phyloP scores from a whole-genome alignment of 2,329 filamentous ascomycete species.

The Hyphodiscus sp. region DNA sequence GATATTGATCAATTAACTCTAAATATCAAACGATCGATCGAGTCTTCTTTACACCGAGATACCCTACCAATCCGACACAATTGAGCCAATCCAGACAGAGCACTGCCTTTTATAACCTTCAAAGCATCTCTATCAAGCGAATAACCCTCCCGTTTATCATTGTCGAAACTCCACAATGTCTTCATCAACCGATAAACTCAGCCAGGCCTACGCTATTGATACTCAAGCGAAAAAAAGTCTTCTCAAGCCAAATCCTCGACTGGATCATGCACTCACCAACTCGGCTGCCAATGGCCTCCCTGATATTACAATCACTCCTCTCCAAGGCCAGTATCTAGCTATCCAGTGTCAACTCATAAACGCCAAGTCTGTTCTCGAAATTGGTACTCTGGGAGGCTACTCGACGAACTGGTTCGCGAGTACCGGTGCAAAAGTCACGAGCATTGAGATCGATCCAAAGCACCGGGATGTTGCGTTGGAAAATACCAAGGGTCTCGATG shows the following conservation, averaged over 20 bases:
- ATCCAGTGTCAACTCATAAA: constrained; percentile 33
- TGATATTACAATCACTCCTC: constrained; percentile 32
- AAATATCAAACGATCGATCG: too few species aligned
- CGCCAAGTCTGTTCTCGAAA: constrained; percentile 40
- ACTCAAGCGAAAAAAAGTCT: neutral
- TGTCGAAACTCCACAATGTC: neutral
- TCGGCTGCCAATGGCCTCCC: constrained; percentile 31
- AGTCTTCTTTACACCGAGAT: too few species aligned
- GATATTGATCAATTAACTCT: too few species aligned
- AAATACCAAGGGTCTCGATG: constrained; percentile 38
- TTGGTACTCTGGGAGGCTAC: constrained; percentile 50
- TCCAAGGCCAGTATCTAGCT: constrained; percentile 34
- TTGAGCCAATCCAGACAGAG: too few species aligned
- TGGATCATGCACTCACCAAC: constrained; percentile 26
- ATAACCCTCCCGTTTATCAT: neutral
- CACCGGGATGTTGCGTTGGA: constrained; percentile 40
- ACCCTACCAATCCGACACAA: too few species aligned
- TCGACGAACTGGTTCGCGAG: constrained; percentile 42
- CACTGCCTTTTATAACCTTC: too few species aligned
- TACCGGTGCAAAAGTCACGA: constrained; percentile 38
- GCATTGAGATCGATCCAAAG: constrained; percentile 42
- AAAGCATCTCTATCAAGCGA: too few species aligned
- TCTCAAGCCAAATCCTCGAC: neutral
- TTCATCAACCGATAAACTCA: neutral
- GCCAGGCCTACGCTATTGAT: neutral